These are phyloP conservation scores for Nitzschia sp. DNA, from an alignment of 108 stramenopile genomes.

Conservation along the genomic window DNA sequence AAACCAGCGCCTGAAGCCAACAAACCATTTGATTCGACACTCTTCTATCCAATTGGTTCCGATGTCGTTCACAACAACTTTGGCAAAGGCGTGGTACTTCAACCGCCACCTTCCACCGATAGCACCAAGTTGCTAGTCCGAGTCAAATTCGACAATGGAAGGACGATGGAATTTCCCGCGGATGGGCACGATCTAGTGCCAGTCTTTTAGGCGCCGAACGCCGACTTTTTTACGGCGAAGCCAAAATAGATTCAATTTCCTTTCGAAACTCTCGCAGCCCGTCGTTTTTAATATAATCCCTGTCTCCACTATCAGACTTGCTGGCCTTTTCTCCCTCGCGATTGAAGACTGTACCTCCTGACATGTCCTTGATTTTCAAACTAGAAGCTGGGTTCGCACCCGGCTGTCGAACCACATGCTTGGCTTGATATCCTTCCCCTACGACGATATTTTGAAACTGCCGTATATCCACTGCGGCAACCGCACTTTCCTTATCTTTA, in stretches of 20 bases:
- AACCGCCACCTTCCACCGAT: conserved; percentile 33
- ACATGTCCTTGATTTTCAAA: conserved; percentile 21
- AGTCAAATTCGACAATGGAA: conserved; percentile 38
- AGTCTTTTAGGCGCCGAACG: conserved; percentile 4
- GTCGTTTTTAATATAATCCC: conserved; percentile 52
- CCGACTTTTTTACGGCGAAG: neutral
- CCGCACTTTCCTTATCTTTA: neutral
- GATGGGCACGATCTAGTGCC: conserved; percentile 32
- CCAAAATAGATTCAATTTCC: conserved; percentile 30
- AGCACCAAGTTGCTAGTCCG: conserved; percentile 12
- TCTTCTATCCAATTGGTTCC: conserved; percentile 75
- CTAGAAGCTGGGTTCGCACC: conserved; percentile 9
- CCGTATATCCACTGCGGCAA: conserved; percentile 62
- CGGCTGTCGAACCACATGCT: conserved; percentile 76
- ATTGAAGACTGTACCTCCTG: conserved; percentile 9
- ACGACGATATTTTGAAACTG: conserved; percentile 84
- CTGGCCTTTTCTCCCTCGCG: neutral
- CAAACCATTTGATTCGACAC: conserved; percentile 48
- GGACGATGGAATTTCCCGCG: conserved; percentile 33
- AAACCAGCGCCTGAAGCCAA: neutral
- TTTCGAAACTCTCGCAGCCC: conserved; percentile 70
- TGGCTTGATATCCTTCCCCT: conserved; percentile 83
- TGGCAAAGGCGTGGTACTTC: conserved; percentile 65
- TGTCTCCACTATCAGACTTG: neutral
- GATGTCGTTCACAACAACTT: conserved; percentile 55